A percentile compares a stretch with the other conserved stretches of the same genome.
These are phyloP conservation scores for Ogataea paraovalis DNA, from an alignment of 805 yeast genomes.

Conservation along the genomic window DNA sequence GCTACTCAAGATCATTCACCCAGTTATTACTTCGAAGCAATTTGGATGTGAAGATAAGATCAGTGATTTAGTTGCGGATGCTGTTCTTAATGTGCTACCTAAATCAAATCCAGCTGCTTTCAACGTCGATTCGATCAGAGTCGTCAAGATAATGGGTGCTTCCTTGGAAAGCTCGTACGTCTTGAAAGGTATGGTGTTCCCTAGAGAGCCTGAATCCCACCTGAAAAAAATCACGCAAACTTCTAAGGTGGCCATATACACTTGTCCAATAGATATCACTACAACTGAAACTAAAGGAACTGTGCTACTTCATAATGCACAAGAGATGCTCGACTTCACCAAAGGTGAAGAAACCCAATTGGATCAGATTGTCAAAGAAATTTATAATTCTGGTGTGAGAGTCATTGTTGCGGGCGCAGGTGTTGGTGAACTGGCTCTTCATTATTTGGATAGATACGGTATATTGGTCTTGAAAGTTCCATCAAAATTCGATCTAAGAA, in stretches of 20 bases:
- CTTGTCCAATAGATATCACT: slow-evolving; percentile 91
- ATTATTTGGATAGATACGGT: slow-evolving; percentile 82
- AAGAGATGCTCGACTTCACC: slow-evolving; percentile 94
- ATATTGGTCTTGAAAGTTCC: slow-evolving; percentile 86
- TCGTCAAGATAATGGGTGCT: slow-evolving; percentile 95
- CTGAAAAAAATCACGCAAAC: slow-evolving; percentile 57
- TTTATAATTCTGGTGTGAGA: slow-evolving; percentile 76
- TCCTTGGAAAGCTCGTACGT: slow-evolving; percentile 71
- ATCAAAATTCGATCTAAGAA: slow-evolving; percentile 89
- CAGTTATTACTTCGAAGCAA: slow-evolving; percentile 91
- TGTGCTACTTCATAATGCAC: slow-evolving; percentile 89
- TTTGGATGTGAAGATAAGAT: slow-evolving; percentile 81
- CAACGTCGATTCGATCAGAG: slow-evolving; percentile 91
- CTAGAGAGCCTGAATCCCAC: slow-evolving; percentile 94
- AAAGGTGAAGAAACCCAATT: slow-evolving; percentile 95
- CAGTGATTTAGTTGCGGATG: slow-evolving; percentile 76
- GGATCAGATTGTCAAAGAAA: slow-evolving; percentile 78
- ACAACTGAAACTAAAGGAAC: slow-evolving; percentile 99
- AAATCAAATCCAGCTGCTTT: slow-evolving; percentile 59
- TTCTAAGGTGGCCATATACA: slow-evolving; percentile 87
- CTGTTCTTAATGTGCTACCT: slow-evolving; percentile 76
- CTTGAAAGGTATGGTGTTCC: slow-evolving; percentile 96
- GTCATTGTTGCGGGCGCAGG: slow-evolving; percentile 94
- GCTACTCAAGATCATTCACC: slow-evolving; percentile 68
- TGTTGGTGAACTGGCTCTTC: slow-evolving; percentile 89